phyloP scores from a whole-genome alignment of 345 rosid genomes.

The Lumnitzera littorea region DNA sequence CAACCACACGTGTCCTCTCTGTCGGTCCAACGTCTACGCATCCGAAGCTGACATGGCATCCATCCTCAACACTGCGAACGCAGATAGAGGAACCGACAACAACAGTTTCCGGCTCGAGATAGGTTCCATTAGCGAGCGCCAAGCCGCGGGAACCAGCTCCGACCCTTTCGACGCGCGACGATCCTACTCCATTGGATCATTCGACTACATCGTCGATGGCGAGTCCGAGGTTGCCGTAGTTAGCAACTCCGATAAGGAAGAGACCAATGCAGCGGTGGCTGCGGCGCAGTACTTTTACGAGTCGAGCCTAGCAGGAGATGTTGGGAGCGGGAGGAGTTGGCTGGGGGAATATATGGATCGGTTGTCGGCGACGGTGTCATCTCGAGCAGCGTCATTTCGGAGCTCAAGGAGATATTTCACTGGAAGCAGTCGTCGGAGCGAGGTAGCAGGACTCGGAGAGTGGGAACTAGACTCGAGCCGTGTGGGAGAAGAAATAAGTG shows the following conservation, averaged over 20 bases:
- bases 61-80: slow-evolving; percentile 18
- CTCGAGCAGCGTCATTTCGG: slow-evolving; percentile 61
- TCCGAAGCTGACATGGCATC: slow-evolving; percentile 56
- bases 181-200: slow-evolving; percentile 78
- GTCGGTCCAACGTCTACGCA: slow-evolving; percentile 66
- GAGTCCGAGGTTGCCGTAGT: slow-evolving; percentile 49
- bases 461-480: slow-evolving; percentile 56
- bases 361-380: slow-evolving; percentile 58
- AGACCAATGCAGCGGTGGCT: slow-evolving; percentile 16
- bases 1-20: slow-evolving; percentile 83
- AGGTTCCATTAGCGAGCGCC: slow-evolving; percentile 71
- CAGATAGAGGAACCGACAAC: slow-evolving; percentile 2
- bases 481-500: slow-evolving; percentile 84
- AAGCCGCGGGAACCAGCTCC: slow-evolving; percentile 14
- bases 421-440: slow-evolving; percentile 83
- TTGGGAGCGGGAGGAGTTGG: slow-evolving; percentile 66
- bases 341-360: slow-evolving; percentile 79
- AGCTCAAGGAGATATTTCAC: slow-evolving; percentile 72
- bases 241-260: slow-evolving; percentile 54
- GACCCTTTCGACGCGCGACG: slow-evolving; percentile 23
- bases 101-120: slow-evolving; percentile 82
- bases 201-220: slow-evolving; percentile 72
- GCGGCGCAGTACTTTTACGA: slow-evolving; percentile 10
- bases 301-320: slow-evolving; percentile 44
- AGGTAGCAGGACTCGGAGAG: slow-evolving; percentile 30